phyloP scores from a whole-genome alignment of 495 filamentous ascomycete species.

The Chaetomidium leptoderma region DNA sequence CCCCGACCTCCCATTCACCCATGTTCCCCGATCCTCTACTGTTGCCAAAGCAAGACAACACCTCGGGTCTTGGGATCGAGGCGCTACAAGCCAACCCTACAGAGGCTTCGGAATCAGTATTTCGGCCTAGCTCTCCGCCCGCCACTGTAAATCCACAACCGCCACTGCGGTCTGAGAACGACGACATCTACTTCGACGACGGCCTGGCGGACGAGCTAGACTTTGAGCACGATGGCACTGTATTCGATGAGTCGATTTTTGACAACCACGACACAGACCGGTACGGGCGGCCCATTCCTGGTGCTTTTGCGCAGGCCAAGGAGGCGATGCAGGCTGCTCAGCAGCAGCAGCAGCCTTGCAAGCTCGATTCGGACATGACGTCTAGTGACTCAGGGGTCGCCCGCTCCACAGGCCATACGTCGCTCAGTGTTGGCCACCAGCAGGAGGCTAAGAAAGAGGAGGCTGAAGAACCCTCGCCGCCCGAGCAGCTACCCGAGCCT shows the following conservation, averaged over 20 bases:
- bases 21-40: conserved; percentile 4
- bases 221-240: conserved; percentile 47
- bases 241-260: conserved; percentile 77
- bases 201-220: conserved; percentile 55
- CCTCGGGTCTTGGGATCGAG: conserved; percentile 36
- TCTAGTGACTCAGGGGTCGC: conserved; percentile 41
- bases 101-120: not conserved
- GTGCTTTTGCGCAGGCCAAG: conserved; percentile 44
- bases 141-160: conserved; percentile 15
- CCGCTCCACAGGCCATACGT: conserved; percentile 38
- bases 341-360: conserved; percentile 24
- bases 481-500: conserved; percentile 23
- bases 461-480: conserved; percentile 9
- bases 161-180: conserved; percentile 39
- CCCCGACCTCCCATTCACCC: conserved; percentile 20
- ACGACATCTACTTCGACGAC: conserved; percentile 81
- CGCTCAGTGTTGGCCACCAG: conserved; percentile 32
- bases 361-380: conserved; percentile 38
- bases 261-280: conserved; percentile 59
- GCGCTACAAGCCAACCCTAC: conserved; percentile 17
- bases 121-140: conserved; percentile 12
- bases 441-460: conserved; percentile 14
- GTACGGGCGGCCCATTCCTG: conserved; percentile 51
- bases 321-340: conserved; percentile 33
- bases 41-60: conserved; percentile 14